Evolutionary conservation across 1,139 yeast species (phyloP).

Genomic region (Saccharomyces hybrid): DNA sequence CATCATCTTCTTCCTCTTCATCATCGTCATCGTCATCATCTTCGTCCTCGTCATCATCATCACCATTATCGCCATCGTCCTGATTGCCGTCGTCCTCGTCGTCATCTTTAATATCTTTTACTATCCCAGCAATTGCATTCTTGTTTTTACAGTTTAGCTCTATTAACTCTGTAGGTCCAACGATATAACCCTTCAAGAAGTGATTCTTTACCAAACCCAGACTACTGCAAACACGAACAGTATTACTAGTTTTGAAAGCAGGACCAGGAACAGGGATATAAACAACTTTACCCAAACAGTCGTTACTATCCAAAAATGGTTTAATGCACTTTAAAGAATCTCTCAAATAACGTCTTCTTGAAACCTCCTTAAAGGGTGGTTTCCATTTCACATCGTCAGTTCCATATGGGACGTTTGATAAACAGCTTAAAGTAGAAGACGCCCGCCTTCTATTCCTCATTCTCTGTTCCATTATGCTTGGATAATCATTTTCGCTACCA

Average conservation of each 20-base stretch:
- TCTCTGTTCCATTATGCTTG: constrained; percentile 17
- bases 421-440: constrained; percentile 20
- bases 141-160: constrained; percentile 3
- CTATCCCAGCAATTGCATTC: not conserved
- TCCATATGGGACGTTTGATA: constrained; percentile 22
- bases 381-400: constrained; percentile 40
- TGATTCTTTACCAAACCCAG: constrained; percentile 15
- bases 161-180: constrained; percentile 26
- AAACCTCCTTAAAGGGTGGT: constrained; percentile 38
- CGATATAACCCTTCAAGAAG: constrained; percentile 22
- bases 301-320: constrained; percentile 45
- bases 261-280: constrained; percentile 39
- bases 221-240: not conserved
- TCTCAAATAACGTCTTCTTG: constrained; percentile 41
- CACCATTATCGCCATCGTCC: not conserved
- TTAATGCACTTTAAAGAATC: constrained; percentile 54
- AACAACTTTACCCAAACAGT: constrained; percentile 46
- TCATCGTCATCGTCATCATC: not conserved
- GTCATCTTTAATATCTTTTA: not conserved
- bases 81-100: not conserved
- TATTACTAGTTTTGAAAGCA: constrained; percentile 21
- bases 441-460: constrained; percentile 16
- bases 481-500: constrained; percentile 36
- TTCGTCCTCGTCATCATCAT: not conserved
- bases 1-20: not conserved